phyloP scores from a whole-genome alignment of 2,329 filamentous ascomycete genomes.

The Alternaria dauci region DNA sequence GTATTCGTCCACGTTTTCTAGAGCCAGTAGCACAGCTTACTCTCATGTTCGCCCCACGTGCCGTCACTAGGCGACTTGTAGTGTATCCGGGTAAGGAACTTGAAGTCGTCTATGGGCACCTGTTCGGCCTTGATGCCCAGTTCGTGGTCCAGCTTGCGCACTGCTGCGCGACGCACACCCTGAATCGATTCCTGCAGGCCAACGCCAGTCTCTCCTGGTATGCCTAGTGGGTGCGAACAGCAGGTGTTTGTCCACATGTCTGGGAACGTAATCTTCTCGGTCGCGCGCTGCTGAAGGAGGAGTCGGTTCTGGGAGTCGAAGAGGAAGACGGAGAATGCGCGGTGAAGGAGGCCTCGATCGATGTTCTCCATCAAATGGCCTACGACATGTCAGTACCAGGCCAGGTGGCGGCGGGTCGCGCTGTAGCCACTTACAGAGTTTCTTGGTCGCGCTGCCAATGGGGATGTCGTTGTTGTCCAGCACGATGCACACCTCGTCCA shows the following conservation, averaged over 20 bases:
- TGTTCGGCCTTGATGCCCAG: conserved; percentile 88
- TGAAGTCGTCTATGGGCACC: conserved; percentile 89
- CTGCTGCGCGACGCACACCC: conserved; percentile 90
- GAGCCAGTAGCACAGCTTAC: conserved; percentile 61
- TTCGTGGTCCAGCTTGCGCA: conserved; percentile 93
- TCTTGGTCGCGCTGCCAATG: conserved; percentile 97
- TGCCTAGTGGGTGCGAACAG: conserved; percentile 94
- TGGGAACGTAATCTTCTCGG: conserved; percentile 99
- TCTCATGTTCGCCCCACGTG: conserved; percentile 99
- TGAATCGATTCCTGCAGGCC: conserved; percentile 80
- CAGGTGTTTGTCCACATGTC: conserved; percentile 99
- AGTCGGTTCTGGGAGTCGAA: conserved; percentile 94
- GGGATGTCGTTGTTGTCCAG: conserved; percentile 89
- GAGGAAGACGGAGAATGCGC: conserved; percentile 96
- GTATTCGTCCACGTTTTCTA: conserved; percentile 7
- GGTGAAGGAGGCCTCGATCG: conserved; percentile 91
- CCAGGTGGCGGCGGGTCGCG: neutral
- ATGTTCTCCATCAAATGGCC: conserved; percentile 99
- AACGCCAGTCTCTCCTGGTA: conserved; percentile 88
- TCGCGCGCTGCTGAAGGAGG: conserved; percentile 91
- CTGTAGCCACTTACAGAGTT: conserved; percentile 75
- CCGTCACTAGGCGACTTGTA: conserved; percentile 97
- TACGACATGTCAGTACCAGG: conserved; percentile 50
- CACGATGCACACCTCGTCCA: conserved; percentile 99
- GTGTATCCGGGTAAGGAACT: conserved; percentile 95